These are phyloP conservation scores for Ochromonas danica DNA, from an alignment of 108 stramenopile genomes.

Conservation along the genomic window DNA sequence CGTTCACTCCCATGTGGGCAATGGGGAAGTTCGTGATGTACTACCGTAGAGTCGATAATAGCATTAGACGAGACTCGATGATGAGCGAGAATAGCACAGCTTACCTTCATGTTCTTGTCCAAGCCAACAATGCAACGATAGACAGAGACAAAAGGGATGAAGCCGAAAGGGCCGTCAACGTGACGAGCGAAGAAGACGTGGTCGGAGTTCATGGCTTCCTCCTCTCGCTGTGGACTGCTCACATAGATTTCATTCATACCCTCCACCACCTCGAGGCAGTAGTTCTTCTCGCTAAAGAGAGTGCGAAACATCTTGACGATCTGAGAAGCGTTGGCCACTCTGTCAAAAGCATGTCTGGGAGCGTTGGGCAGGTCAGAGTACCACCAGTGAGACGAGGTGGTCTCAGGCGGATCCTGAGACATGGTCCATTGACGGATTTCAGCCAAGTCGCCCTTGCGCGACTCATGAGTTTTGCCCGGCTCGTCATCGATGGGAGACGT, in stretches of 20 bases:
- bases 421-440: conserved; percentile 39
- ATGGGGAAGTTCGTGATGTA: conserved; percentile 43
- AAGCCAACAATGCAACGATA: conserved; percentile 51
- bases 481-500: too few relatives aligned
- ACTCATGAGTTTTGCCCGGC: background rate
- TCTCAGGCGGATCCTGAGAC: conserved; percentile 37
- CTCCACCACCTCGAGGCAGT: conserved; percentile 32
- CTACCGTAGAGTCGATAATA: background rate
- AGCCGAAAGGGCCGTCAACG: conserved; percentile 49
- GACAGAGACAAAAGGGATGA: conserved; percentile 41
- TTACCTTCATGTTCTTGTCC: conserved; percentile 37
- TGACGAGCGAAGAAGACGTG: conserved; percentile 48
- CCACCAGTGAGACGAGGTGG: conserved; percentile 49
- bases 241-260: conserved; percentile 58
- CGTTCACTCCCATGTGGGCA: background rate
- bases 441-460: conserved; percentile 28
- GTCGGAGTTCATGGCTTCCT: conserved; percentile 39
- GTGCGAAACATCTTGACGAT: conserved; percentile 38
- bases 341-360: conserved; percentile 33
- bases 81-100: background rate
- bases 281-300: conserved; percentile 33
- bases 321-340: conserved; percentile 1
- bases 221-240: conserved; percentile 32
- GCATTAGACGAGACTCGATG: background rate
- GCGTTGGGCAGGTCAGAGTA: conserved; percentile 36